phyloP scores from a whole-genome alignment of 2,329 filamentous ascomycete genomes.

The Penicillium nordicum region DNA sequence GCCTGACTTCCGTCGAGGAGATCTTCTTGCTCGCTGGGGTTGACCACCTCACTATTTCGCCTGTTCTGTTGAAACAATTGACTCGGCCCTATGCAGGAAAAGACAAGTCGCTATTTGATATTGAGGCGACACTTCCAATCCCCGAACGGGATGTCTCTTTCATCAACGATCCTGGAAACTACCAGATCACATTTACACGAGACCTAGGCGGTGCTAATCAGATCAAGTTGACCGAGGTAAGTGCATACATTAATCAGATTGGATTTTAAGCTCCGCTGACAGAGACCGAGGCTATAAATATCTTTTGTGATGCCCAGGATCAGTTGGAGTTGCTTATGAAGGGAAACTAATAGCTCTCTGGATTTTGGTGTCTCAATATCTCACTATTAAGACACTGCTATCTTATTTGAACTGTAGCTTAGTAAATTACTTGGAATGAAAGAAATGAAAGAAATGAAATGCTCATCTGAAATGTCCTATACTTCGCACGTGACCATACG shows the following conservation, averaged over 20 bases:
- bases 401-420: background rate
- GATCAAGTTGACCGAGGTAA: constrained; percentile 48
- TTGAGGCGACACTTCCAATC: constrained; percentile 10
- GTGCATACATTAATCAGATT: constrained; percentile 6
- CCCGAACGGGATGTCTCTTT: constrained; percentile 23
- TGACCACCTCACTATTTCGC: constrained; percentile 59
- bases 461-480: background rate
- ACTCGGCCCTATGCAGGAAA: constrained; percentile 37
- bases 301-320: constrained; percentile 56
- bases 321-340: constrained; percentile 44
- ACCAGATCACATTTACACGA: constrained; percentile 52
- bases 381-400: background rate
- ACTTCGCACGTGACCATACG: constrained; percentile 19
- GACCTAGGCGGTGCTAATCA: constrained; percentile 42
- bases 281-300: constrained; percentile 49
- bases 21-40: constrained; percentile 58
- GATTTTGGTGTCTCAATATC: background rate
- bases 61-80: constrained; percentile 51
- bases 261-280: background rate
- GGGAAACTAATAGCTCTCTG: background rate
- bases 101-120: constrained; percentile 32
- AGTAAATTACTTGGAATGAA: background rate
- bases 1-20: constrained; percentile 56
- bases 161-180: constrained; percentile 46
- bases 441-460: background rate